These are phyloP conservation scores for Trifolium repens DNA, from an alignment of 306 rosid species.

Conservation along the genomic window DNA sequence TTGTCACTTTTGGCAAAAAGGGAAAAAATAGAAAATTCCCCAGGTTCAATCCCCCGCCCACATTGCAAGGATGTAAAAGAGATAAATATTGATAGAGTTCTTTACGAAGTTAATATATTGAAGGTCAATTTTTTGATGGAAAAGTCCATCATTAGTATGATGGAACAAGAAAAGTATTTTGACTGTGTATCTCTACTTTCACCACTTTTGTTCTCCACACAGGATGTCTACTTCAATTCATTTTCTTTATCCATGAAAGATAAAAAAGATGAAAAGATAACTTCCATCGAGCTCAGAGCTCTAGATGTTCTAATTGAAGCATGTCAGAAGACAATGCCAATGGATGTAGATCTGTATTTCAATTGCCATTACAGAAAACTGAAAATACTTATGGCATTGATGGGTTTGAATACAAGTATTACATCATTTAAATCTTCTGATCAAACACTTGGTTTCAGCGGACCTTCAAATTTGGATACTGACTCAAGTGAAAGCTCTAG, in stretches of 20 bases:
- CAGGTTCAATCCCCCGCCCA: conserved; percentile 54
- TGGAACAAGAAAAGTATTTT: conserved; percentile 71
- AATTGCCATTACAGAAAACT: conserved; percentile 81
- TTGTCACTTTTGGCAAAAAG: conserved; percentile 69
- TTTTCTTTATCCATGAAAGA: conserved; percentile 57
- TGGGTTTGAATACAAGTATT: conserved; percentile 65
- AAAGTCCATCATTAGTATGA: conserved; percentile 70
- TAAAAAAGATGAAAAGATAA: conserved; percentile 64
- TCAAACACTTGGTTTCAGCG: conserved; percentile 51
- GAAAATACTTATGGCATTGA: conserved; percentile 81
- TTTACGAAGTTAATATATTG: conserved; percentile 76
- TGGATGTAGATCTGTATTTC: conserved; percentile 75
- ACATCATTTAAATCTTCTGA: conserved; percentile 58
- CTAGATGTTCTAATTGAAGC: conserved; percentile 81
- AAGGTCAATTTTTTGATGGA: conserved; percentile 90
- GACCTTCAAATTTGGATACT: conserved; percentile 51
- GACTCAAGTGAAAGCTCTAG: conserved; percentile 68
- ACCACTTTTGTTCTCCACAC: conserved; percentile 78
- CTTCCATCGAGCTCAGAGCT: conserved; percentile 78
- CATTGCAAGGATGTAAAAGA: conserved; percentile 81
- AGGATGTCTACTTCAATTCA: conserved; percentile 69
- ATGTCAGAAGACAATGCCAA: conserved; percentile 76
- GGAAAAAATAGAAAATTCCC: conserved; percentile 51
- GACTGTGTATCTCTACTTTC: conserved; percentile 81
- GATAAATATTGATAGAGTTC: conserved; percentile 72